Evolutionary conservation across 139 green algal genomes (phyloP), one percentile per base, ranked within the genome.

Genomic region (Picochlorum sp.): DNA sequence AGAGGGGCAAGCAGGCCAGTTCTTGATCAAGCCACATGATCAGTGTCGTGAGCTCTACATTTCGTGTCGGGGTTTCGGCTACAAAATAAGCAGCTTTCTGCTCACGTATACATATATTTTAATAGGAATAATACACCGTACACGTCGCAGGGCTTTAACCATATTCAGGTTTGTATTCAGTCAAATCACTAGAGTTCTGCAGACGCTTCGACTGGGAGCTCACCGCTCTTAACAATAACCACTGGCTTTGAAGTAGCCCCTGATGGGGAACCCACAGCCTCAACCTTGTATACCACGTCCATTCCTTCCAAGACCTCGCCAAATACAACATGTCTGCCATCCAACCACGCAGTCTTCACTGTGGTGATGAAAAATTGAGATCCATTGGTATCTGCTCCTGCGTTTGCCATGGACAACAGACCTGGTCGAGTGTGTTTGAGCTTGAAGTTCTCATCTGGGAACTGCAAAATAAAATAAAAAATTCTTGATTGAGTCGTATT

Each of bases 241-340:
- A 97, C 75, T 49, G 72, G 78, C 57, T 78, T 86, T 40, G 58
- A 76, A 47, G 90, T 79, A 55, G 80, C 85, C 53, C 90, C 90
- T 43, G 61, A 80, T 32, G 59, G 40, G 30, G 55, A 77, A 51
- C 93, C 93, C 4, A 84, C 18, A 0, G 59, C 75, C 76, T 99
- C 93, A 29, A 99, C 72, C 71, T 89, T 86, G 49, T 83, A 76
- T 45, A 97, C 88, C 5, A 97, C 67, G 56, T 96, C 87, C 89
- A 96, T 94, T 60, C 90, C 91, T 53, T 96, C 81, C 10, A 95
- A 49, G 0, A 96, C 86, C 56, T 92, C 86, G 41, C 91, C 91
- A 68, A 98, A 98, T 20, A 98, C 91, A 7, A 93, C 83, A 61
- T 97, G 90, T 28, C 72, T 66, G 29, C 77, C 73, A 59, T 93